A percentile compares a stretch with the other conserved stretches of the same genome.
phyloP scores from a whole-genome alignment of 2,329 filamentous ascomycete genomes.

The Paraphoma chrysanthemicola region DNA sequence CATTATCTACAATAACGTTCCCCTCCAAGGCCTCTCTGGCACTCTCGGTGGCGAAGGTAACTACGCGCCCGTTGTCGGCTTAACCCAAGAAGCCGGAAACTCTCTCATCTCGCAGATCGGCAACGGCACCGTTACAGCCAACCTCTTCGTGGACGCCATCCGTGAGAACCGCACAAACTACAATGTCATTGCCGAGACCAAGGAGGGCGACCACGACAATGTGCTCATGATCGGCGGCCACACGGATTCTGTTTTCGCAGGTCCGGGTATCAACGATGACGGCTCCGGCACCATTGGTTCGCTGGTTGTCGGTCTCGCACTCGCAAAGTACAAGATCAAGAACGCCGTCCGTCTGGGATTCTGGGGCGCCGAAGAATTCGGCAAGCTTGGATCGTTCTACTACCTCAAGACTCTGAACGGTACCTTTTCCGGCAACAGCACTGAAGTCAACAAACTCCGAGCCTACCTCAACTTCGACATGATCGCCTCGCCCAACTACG shows the following conservation, averaged over 20 bases:
- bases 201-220: slow-evolving; percentile 50
- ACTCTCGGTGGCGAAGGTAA: slow-evolving; percentile 65
- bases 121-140: slow-evolving; percentile 44
- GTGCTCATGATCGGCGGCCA: slow-evolving; percentile 51
- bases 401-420: slow-evolving; percentile 48
- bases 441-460: slow-evolving; percentile 46
- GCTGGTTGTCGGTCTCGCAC: slow-evolving; percentile 47
- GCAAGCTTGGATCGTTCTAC: slow-evolving; percentile 47
- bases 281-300: slow-evolving; percentile 50
- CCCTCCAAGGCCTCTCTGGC: slow-evolving; percentile 64
- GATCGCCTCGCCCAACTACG: slow-evolving; percentile 50
- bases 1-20: slow-evolving; percentile 74
- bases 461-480: slow-evolving; percentile 55
- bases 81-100: slow-evolving; percentile 66
- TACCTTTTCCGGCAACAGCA: slow-evolving; percentile 32
- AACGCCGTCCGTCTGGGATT: slow-evolving; percentile 52
- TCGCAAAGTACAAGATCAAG: slow-evolving; percentile 48
- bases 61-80: slow-evolving; percentile 72
- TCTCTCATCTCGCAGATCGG: slow-evolving; percentile 62
- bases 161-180: slow-evolving; percentile 56
- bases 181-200: slow-evolving; percentile 48
- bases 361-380: slow-evolving; percentile 52
- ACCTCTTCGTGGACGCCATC: slow-evolving; percentile 51
- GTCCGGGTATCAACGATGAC: slow-evolving; percentile 53
- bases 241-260: slow-evolving; percentile 51